A percentile compares a stretch with the other conserved stretches of the same genome.
phyloP scores from a whole-genome alignment of 2,329 filamentous ascomycete species.

The Neopestalotiopsis sp. region DNA sequence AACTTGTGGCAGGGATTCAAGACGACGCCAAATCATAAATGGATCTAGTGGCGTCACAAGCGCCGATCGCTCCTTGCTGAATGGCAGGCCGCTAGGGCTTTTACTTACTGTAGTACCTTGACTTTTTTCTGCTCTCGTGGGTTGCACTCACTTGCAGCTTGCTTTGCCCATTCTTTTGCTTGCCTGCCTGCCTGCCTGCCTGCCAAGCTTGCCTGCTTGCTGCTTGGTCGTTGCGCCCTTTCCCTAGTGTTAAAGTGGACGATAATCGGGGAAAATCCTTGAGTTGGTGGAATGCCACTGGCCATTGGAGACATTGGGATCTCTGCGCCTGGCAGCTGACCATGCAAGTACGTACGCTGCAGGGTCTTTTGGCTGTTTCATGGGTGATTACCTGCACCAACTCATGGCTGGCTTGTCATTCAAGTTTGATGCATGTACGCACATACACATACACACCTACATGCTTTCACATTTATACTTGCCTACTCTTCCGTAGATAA shows the following conservation, averaged over 20 bases:
- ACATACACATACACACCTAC: too few species aligned
- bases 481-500: background rate
- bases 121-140: background rate
- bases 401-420: too few species aligned
- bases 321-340: background rate
- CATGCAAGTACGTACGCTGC: background rate
- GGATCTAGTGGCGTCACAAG: conserved; percentile 12
- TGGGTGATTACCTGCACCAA: background rate
- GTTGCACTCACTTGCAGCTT: background rate
- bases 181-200: too few species aligned
- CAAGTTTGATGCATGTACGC: too few species aligned
- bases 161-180: too few species aligned
- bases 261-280: background rate
- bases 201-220: background rate
- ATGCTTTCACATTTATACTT: too few species aligned
- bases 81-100: background rate
- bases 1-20: background rate
- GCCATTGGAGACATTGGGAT: background rate
- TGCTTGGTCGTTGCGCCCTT: background rate
- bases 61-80: conserved; percentile 1
- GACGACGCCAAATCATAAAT: conserved; percentile 2
- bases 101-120: background rate
- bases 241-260: background rate
- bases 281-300: background rate
- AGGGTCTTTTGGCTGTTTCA: conserved; percentile 1